phyloP scores from a whole-genome alignment of 805 yeast species.

The Priceomyces carsonii region DNA sequence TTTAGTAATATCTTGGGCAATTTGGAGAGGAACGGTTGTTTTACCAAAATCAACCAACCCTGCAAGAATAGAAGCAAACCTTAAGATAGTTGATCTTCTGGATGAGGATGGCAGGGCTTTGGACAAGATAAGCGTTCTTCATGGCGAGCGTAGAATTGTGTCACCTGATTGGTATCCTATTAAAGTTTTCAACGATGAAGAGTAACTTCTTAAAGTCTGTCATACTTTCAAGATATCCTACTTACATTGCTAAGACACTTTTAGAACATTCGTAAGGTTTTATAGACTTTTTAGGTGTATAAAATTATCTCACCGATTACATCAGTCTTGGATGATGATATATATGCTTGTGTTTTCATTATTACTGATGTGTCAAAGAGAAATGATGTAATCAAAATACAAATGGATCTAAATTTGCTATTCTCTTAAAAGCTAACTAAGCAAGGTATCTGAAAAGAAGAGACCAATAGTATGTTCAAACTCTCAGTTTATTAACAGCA shows the following conservation, averaged over 20 bases:
- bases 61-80: slow-evolving; percentile 33
- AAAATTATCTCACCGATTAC: not conserved
- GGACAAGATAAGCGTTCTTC: slow-evolving; percentile 21
- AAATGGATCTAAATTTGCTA: too few species aligned
- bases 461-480: too few species aligned
- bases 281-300: not conserved
- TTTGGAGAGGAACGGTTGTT: slow-evolving; percentile 27
- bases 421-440: too few species aligned
- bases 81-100: slow-evolving; percentile 30
- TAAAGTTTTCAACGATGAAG: slow-evolving; percentile 24
- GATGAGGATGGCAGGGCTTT: slow-evolving; percentile 37
- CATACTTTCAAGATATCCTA: not conserved
- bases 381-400: too few species aligned
- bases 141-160: slow-evolving; percentile 34
- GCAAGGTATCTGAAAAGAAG: too few species aligned
- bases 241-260: not conserved
- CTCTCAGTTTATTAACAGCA: too few species aligned
- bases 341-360: too few species aligned
- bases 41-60: slow-evolving; percentile 31
- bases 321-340: not conserved
- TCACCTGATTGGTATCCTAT: slow-evolving; percentile 36
- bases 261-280: not conserved
- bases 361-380: too few species aligned
- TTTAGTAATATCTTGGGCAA: slow-evolving; percentile 28
- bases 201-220: slow-evolving; percentile 1